Evolutionary conservation across 352 stramenopile species (phyloP).

Genomic region (Phytophthora hibernalis): DNA sequence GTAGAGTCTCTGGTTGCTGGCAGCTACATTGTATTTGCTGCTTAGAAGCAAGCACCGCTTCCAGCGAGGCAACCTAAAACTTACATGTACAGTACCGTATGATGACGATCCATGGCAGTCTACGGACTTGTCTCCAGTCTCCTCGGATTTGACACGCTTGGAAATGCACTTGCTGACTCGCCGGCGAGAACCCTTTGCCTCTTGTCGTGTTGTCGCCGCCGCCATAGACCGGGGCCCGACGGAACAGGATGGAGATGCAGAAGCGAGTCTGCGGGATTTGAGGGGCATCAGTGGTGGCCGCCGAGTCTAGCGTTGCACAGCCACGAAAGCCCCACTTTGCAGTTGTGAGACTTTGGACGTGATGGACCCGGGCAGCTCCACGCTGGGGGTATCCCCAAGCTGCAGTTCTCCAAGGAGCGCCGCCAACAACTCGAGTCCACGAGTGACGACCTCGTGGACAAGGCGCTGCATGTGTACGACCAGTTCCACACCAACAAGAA

Average conservation of each 20-base stretch:
- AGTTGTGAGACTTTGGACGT: slow-evolving; percentile 27
- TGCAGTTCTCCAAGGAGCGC: slow-evolving; percentile 47
- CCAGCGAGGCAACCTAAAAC: too few relatives aligned
- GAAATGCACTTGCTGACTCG: slow-evolving; percentile 14
- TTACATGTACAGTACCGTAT: too few relatives aligned
- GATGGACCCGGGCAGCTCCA: slow-evolving; percentile 14
- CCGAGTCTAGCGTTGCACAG: slow-evolving; percentile 27
- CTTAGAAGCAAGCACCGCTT: background rate
- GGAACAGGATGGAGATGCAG: slow-evolving; percentile 13
- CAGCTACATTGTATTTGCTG: background rate
- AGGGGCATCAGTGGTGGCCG: slow-evolving; percentile 21
- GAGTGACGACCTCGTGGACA: slow-evolving; percentile 69
- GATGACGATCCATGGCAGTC: background rate
- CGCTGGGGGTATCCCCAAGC: slow-evolving; percentile 37
- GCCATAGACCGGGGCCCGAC: slow-evolving; percentile 20
- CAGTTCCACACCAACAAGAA: slow-evolving; percentile 54
- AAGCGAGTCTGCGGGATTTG: slow-evolving; percentile 31
- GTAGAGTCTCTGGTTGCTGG: background rate
- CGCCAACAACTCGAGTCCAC: slow-evolving; percentile 51
- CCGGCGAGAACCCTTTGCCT: slow-evolving; percentile 8
- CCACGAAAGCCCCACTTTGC: slow-evolving; percentile 29
- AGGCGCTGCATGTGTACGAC: slow-evolving; percentile 58
- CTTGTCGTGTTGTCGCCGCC: slow-evolving; percentile 20
- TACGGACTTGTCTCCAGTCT: background rate
- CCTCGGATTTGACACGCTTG: slow-evolving; percentile 22